Evolutionary conservation across 495 filamentous ascomycete genomes (phyloP), one percentile per base, ranked within the genome.

Genomic region (Tuber calosporum): DNA sequence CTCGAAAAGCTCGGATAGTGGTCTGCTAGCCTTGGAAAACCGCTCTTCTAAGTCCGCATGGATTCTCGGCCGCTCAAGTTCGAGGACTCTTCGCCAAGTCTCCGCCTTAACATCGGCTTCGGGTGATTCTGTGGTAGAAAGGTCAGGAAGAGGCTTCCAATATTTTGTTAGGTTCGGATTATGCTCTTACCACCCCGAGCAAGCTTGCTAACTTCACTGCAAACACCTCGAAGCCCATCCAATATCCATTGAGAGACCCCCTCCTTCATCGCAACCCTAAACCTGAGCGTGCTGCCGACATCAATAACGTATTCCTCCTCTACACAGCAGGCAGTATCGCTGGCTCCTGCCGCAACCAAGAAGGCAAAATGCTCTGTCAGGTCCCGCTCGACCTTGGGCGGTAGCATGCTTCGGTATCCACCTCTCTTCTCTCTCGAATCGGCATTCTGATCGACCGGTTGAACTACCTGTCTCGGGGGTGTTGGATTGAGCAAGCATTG

Each of bases 291-390:
- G 45, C 42, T 72, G 22, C 73, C 76, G 0, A 30, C 74, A 53
- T 53, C 45, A 53, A 53, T 53, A 26, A 53, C 45, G 26, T 53
- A 53, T 53, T 73, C 39, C 70, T 81, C 76, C 74, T 81, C 80
- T 22, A 81, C 73, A 69, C 80, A 81, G 73, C 77, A 81, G 30
- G 80, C 80, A 4, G 80, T 77, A 19, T 78, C 74, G 58, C 73
- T 73, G 9, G 74, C 74, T 67, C 77, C 80, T 0, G 76, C 80
- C 1, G 76, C 80, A 0, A 79, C 76, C 1, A 81, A 73, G n/a
- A 81, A 81, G 8, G 80, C 79, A 69, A 81, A 81, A 45, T 81
- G 77, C 67, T 81, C 80, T 26, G 76, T 79, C 22, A 79, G 69
- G 39, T 79, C 76, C 20, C 74, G 72, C 71, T 81, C 79, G 8